Evolutionary conservation across 2,329 filamentous ascomycete genomes (phyloP).

Genomic region (Colletotrichum euphorbiae): DNA sequence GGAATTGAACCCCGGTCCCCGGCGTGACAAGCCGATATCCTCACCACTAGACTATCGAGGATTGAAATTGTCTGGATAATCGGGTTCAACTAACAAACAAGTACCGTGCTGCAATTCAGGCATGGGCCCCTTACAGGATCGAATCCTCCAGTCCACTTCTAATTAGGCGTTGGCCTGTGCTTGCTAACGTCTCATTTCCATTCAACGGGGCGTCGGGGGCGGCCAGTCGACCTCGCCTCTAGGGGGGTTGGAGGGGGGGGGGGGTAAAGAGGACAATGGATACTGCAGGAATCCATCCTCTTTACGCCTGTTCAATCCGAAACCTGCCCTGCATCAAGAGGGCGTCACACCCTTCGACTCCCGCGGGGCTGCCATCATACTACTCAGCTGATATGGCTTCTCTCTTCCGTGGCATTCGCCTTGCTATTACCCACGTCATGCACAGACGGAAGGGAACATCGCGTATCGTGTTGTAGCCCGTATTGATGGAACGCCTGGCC

Average conservation of each 20-base stretch:
- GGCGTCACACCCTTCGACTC: slow-evolving; percentile 20
- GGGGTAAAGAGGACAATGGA: background rate
- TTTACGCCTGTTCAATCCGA: slow-evolving; percentile 35
- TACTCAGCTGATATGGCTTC: background rate
- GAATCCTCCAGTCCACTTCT: slow-evolving; percentile 12
- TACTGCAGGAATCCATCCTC: background rate
- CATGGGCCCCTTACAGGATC: background rate
- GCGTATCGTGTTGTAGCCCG: slow-evolving; percentile 12
- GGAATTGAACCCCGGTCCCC: too few species aligned
- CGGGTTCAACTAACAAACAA: too few species aligned
- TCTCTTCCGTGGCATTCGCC: slow-evolving; percentile 1
- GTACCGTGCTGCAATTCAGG: too few species aligned
- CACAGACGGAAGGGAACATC: slow-evolving; percentile 18
- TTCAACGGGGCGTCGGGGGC: too few species aligned
- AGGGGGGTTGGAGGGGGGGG: too few species aligned
- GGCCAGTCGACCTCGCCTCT: background rate
- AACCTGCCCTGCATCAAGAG: slow-evolving; percentile 39
- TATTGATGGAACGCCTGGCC: slow-evolving; percentile 26
- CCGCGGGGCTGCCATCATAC: slow-evolving; percentile 26
- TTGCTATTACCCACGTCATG: slow-evolving; percentile 28
- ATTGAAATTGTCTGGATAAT: too few species aligned
- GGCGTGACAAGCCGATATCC: too few species aligned
- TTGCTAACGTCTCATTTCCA: slow-evolving; percentile 21
- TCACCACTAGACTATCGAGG: too few species aligned
- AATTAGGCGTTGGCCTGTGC: slow-evolving; percentile 38